Base-by-base conservation (phyloP, 2,329 filamentous ascomycete genomes). In the Amauroascus verrucosus region DNA sequence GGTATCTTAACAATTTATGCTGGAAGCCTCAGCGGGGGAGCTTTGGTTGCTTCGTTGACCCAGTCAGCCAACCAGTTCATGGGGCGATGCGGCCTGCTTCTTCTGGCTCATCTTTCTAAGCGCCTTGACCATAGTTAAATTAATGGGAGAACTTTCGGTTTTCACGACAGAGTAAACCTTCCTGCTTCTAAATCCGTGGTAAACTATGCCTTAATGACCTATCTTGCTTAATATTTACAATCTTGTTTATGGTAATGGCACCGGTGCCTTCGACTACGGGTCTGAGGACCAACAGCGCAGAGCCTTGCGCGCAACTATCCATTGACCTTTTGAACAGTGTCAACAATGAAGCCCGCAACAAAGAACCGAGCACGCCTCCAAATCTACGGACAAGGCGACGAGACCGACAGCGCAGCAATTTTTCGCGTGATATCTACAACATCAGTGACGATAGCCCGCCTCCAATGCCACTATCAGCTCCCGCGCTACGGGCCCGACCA, bases 281-380 rank as follows among this genome's bases (percentile, higher is more conserved):
- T 30, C 49, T 2, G 24, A 33, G 30, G 6, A 33, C 22, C 6
- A 44, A 40, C 3, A 43, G 24, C 44, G n/a, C 28, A 14, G 35
- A 48, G 44, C 43, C 44, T 33, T 41, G 26, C 9, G 18, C 43
- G 1, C 43, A 53, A 16, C 18, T 53, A 26, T 48, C 51, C 3
- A 24, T 53, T 41, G 43, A 48, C 22, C 35, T 53, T 3, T 35
- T 53, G 6, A 53, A 53, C 37, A 48, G 35, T 20, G 35, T 53
- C 9, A 53, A 47, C 20, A 40, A 41, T 5, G 4, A 16, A 18
- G 14, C 22, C 38, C 5, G 16, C 30, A 2, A n/a, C 13, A 26
- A 9, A 51, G 22, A 35, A n/a, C 48, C 7, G 11, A 32, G 16
- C 11, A 18, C n/a, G 13, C 14, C 37, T 14, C n/a, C 48, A 28